Evolutionary conservation across 129 eudicot genomes (phyloP), one percentile per base, ranked within the genome.

Genomic region (Escallonia herrerae): DNA sequence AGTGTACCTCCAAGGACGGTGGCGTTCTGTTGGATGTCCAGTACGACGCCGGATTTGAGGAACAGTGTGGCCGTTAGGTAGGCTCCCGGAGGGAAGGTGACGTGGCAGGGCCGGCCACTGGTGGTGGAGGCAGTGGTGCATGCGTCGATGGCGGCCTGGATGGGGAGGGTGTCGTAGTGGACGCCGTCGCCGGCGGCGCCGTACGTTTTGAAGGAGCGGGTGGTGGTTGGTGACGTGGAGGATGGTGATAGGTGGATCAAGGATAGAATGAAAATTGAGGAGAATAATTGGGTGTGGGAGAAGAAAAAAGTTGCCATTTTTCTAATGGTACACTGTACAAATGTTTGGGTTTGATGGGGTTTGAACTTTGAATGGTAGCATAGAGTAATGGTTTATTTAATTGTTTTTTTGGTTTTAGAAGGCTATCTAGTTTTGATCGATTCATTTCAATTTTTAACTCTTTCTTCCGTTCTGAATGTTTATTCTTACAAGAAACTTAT

Each of bases 101-200:
- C 95, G 53, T 80, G 95, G 69, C 87, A 82, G 64, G 47, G 64
- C 14, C 79, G 75, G 51, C 78, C 79, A 58, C 82, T 81, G 3
- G 43, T 40, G 12, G 70, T 33, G 14, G 90, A 83, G 55, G 72
- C 80, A 80, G 88, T 40, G 22, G 81, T 66, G 54, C 95, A 83
- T 48, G 75, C 82, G 83, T 93, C 84, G 81, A 93, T 82, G n/a
- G 99, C 82, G 43, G 82, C 70, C 72, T 93, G 99, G 75, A 93
- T 89, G 7, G 85, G 63, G 8, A 7, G 60, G 42, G 99, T 93
- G 78, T 93, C 96, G 86, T 89, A 93, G 49, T 76, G 80, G 44
- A 53, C 37, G 74, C 99, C 99, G 56, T 75, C 76, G 45, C 86
- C 99, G 74, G 60, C 45, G 72, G 96, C 95, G 65, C 91, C 89